phyloP scores from a whole-genome alignment of 73 alveolate genomes.

The Blepharisma stoltei region DNA sequence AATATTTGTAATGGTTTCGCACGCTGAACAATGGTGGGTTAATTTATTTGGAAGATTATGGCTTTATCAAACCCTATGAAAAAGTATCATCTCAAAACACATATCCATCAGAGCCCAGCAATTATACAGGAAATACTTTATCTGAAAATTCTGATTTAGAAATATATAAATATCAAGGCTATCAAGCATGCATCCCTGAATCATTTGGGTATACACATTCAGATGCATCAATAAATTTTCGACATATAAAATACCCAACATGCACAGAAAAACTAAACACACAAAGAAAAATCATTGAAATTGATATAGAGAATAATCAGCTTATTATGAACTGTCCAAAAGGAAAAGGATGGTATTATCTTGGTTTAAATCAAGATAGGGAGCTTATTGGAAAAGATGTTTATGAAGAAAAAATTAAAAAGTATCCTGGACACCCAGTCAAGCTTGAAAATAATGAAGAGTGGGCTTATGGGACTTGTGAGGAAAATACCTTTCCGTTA shows the following conservation, averaged over 20 bases:
- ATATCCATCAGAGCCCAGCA: too few relatives aligned
- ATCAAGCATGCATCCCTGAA: slow-evolving; percentile 6
- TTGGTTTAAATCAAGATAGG: neutral
- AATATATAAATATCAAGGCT: too few relatives aligned
- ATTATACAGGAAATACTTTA: too few relatives aligned
- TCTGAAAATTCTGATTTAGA: too few relatives aligned
- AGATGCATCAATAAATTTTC: neutral
- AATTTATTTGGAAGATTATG: too few relatives aligned
- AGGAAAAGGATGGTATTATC: neutral
- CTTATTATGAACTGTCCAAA: neutral
- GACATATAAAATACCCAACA: neutral
- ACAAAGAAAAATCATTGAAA: neutral
- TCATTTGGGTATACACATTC: slow-evolving; percentile 1
- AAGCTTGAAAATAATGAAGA: neutral
- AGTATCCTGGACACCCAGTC: slow-evolving; percentile 13
- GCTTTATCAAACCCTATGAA: too few relatives aligned
- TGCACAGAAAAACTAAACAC: neutral
- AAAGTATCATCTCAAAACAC: too few relatives aligned
- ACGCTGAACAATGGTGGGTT: too few relatives aligned
- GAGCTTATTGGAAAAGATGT: neutral
- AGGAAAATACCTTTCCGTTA: neutral
- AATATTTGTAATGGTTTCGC: too few relatives aligned
- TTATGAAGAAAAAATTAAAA: neutral
- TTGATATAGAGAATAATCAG: neutral
- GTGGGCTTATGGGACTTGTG: slow-evolving; percentile 26